A percentile compares a stretch with the other conserved stretches of the same genome.
phyloP scores from a whole-genome alignment of 495 filamentous ascomycete genomes.

The Platismatia glauca region DNA sequence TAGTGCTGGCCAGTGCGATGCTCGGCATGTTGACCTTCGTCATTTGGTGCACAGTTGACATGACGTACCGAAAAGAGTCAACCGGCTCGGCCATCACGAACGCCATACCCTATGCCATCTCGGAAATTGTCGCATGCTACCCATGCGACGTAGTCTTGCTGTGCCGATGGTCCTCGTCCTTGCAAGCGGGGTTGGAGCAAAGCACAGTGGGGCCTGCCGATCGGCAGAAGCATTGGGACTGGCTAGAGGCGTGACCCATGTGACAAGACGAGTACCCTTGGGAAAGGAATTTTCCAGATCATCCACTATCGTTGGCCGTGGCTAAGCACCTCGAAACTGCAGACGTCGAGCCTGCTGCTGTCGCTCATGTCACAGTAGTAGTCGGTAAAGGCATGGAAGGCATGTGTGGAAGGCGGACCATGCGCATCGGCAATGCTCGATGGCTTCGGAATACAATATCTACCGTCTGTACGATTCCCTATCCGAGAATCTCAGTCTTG shows the following conservation, averaged over 20 bases:
- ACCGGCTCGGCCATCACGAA: constrained; percentile 43
- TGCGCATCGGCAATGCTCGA: constrained; percentile 54
- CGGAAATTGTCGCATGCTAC: constrained; percentile 68
- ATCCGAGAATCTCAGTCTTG: constrained; percentile 45
- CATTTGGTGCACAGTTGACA: constrained; percentile 53
- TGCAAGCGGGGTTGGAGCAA: constrained; percentile 56
- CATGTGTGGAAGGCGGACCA: constrained; percentile 23
- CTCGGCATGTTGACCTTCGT: constrained; percentile 49
- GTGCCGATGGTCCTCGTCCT: constrained; percentile 78
- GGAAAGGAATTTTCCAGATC: constrained; percentile 54
- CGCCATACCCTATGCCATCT: constrained; percentile 65
- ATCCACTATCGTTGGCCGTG: constrained; percentile 62
- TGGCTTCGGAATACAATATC: constrained; percentile 46
- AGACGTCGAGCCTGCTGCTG: constrained; percentile 20
- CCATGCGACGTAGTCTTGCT: constrained; percentile 78
- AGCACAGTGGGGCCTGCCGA: constrained; percentile 61
- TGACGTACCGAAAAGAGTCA: constrained; percentile 32
- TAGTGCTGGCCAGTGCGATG: constrained; percentile 54
- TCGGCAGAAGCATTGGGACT: constrained; percentile 56
- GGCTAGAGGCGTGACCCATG: constrained; percentile 51
- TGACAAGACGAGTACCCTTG: constrained; percentile 82
- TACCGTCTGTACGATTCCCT: constrained; percentile 36
- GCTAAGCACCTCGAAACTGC: constrained; percentile 36
- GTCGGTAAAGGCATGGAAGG: constrained; percentile 40
- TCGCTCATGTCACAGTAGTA: not conserved